A percentile compares a stretch with the other conserved stretches of the same genome.
Conservation (phyloP, 345 rosid genomes). For the Capsella bursapastoris region DNA sequence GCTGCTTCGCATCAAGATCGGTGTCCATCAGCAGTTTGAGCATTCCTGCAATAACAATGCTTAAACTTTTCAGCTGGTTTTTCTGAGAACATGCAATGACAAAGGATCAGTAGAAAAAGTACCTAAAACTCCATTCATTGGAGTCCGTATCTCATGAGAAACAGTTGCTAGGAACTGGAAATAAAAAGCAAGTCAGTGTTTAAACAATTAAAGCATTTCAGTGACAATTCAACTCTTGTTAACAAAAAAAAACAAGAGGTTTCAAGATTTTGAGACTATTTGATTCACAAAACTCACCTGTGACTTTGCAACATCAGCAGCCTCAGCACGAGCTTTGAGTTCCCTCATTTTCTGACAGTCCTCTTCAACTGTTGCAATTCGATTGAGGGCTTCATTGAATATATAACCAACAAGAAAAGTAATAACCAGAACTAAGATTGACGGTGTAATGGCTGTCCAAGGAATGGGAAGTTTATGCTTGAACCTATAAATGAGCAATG, state of each 20-base stretch:
- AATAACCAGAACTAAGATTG: slow-evolving; percentile 65
- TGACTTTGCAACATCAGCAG: slow-evolving; percentile 96
- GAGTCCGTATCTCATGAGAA: slow-evolving; percentile 97
- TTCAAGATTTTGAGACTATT: slow-evolving; percentile 18
- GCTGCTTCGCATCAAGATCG: slow-evolving; percentile 71
- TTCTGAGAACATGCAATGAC: not conserved
- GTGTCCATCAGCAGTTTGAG: slow-evolving; percentile 94
- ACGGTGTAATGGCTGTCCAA: slow-evolving; percentile 74
- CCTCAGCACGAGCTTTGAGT: slow-evolving; percentile 94
- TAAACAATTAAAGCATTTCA: not conserved
- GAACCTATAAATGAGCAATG: slow-evolving; percentile 57
- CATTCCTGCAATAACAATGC: slow-evolving; percentile 66
- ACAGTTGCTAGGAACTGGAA: slow-evolving; percentile 95
- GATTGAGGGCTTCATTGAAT: slow-evolving; percentile 72
- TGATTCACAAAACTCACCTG: slow-evolving; percentile 50
- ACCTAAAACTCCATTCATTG: slow-evolving; percentile 82
- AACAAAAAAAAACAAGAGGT: not conserved
- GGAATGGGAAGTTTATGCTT: slow-evolving; percentile 79
- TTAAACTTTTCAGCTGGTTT: not conserved
- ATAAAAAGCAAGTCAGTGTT: slow-evolving; percentile 29
- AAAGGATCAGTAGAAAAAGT: not conserved
- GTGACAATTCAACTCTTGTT: not conserved
- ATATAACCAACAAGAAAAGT: slow-evolving; percentile 77
- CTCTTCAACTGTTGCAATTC: slow-evolving; percentile 79
- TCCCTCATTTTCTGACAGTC: slow-evolving; percentile 75